phyloP scores from a whole-genome alignment of 129 eudicot genomes.

The Heracleum sosnowskyi region DNA sequence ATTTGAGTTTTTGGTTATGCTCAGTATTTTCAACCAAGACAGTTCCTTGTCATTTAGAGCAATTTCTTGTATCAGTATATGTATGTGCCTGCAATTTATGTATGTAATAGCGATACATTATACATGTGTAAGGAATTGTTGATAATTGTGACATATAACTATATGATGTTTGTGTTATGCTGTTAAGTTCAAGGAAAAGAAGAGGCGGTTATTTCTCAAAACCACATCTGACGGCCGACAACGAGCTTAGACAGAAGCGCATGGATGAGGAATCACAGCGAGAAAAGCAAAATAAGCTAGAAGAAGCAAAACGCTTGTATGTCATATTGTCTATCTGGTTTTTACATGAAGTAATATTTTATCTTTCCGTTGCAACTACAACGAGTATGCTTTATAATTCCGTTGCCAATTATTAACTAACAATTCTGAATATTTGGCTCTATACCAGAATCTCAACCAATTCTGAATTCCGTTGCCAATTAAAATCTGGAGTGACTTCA shows the following conservation, averaged over 20 bases:
- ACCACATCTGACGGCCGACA: conserved; percentile 93
- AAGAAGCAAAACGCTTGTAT: conserved; percentile 91
- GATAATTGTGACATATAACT: background rate
- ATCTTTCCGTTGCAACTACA: background rate
- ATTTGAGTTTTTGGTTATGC: background rate
- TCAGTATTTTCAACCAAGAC: background rate
- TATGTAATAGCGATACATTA: no score
- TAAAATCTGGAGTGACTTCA: no score
- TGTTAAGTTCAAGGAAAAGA: conserved; percentile 80
- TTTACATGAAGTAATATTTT: background rate
- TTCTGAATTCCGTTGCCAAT: no score
- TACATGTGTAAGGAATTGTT: background rate
- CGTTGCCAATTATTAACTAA: no score
- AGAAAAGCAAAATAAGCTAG: conserved; percentile 73
- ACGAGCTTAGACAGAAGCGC: conserved; percentile 90
- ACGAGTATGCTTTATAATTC: no score
- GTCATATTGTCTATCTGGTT: conserved; percentile 18
- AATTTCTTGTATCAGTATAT: background rate
- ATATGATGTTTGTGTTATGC: conserved; percentile 18
- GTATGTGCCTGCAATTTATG: background rate
- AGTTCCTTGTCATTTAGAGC: background rate
- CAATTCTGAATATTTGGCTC: no score
- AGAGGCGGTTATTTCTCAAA: conserved; percentile 79
- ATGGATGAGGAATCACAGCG: conserved; percentile 74
- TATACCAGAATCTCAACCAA: no score